A percentile compares a stretch with the other conserved stretches of the same genome.
Conservation (phyloP, 176 grass and related monocot genomes). For the Cymbopogon citratus region DNA sequence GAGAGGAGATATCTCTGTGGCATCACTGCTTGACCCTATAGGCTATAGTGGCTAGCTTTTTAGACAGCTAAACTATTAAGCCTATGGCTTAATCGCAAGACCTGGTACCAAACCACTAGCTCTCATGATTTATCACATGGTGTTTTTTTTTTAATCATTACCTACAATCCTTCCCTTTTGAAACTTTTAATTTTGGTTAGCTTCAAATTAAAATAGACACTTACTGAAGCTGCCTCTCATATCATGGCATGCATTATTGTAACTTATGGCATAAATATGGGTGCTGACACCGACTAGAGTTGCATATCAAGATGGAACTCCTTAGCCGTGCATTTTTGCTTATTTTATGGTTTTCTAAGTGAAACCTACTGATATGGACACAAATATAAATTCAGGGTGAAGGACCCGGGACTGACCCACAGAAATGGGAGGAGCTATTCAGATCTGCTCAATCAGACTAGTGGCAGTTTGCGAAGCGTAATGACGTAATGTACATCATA, state of each 20-base stretch:
- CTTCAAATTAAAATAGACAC: background rate
- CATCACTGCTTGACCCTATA: background rate
- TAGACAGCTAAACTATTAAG: background rate
- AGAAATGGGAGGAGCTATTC: slow-evolving; percentile 83
- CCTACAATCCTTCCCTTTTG: background rate
- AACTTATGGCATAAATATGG: background rate
- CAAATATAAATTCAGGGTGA: slow-evolving; percentile 55
- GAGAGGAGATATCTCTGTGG: background rate
- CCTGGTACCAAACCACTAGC: background rate
- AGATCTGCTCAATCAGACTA: slow-evolving; percentile 46
- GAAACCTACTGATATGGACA: slow-evolving; percentile 2
- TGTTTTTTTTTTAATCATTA: background rate
- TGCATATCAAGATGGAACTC: background rate
- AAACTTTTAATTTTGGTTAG: background rate
- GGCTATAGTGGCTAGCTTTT: background rate
- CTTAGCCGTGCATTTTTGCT: background rate
- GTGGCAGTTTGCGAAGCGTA: background rate
- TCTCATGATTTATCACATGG: background rate
- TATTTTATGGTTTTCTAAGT: background rate
- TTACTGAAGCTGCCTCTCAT: background rate
- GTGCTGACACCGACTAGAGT: background rate
- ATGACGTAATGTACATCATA: background rate
- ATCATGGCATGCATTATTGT: background rate
- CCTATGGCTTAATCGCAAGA: background rate
- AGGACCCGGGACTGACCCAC: slow-evolving; percentile 60